Evolutionary conservation across 2,329 filamentous ascomycete species (phyloP).

Genomic region (Monosporascus cannonballus): DNA sequence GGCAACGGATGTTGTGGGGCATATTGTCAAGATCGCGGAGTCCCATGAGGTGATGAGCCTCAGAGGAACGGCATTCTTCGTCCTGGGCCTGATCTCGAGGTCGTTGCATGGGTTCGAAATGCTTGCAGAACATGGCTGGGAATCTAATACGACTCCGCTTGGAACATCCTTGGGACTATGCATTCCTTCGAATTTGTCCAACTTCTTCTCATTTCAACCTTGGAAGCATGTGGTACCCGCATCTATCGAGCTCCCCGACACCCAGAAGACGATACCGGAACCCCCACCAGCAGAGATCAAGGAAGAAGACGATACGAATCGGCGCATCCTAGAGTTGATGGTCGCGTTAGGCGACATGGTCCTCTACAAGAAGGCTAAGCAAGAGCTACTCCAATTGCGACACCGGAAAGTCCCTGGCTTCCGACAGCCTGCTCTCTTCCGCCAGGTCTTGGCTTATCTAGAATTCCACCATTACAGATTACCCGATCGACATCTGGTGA

Average conservation of each 20-base stretch:
- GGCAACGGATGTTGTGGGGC: constrained; percentile 77
- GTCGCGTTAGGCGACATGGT: constrained; percentile 91
- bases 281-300: constrained; percentile 50
- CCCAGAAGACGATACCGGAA: constrained; percentile 46
- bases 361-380: constrained; percentile 78
- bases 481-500: constrained; percentile 78
- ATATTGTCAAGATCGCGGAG: constrained; percentile 85
- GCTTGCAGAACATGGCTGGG: constrained; percentile 84
- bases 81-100: constrained; percentile 84
- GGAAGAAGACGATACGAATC: constrained; percentile 54
- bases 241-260: constrained; percentile 41
- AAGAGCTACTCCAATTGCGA: constrained; percentile 71
- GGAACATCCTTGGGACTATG: constrained; percentile 84
- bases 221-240: constrained; percentile 49
- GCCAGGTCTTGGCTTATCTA: constrained; percentile 75
- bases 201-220: constrained; percentile 65
- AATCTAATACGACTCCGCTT: constrained; percentile 76
- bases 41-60: constrained; percentile 84
- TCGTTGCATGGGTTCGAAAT: constrained; percentile 92
- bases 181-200: constrained; percentile 71
- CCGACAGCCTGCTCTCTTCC: constrained; percentile 70
- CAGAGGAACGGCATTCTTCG: constrained; percentile 93
- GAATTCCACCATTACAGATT: constrained; percentile 88
- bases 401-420: constrained; percentile 72
- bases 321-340: constrained; percentile 77